Conservation (phyloP, 306 rosid species). For the Fagus sylvatica region DNA sequence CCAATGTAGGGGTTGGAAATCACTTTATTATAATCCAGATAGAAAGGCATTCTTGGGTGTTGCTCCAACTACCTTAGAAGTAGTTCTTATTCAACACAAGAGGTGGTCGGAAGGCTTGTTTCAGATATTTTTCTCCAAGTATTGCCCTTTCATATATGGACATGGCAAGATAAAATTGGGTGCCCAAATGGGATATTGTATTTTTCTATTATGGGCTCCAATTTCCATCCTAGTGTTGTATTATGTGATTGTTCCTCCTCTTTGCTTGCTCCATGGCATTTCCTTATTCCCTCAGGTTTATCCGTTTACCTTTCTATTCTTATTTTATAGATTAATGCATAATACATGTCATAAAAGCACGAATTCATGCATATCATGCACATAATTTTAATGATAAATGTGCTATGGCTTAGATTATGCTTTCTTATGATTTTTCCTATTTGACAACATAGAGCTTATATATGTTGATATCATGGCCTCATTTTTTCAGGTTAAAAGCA, state of each 20-base stretch:
- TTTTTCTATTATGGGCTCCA: slow-evolving; percentile 71
- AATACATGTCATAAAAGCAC: background rate
- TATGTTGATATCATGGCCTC: background rate
- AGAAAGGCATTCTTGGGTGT: slow-evolving; percentile 59
- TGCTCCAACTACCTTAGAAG: slow-evolving; percentile 61
- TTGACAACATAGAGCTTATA: too few relatives aligned
- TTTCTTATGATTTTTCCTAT: too few relatives aligned
- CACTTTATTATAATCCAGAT: slow-evolving; percentile 61
- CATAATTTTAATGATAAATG: too few relatives aligned
- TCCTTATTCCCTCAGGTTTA: slow-evolving; percentile 68
- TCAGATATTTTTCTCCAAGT: slow-evolving; percentile 61
- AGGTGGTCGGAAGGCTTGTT: slow-evolving; percentile 74
- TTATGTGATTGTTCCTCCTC: slow-evolving; percentile 53
- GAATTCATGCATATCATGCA: too few relatives aligned
- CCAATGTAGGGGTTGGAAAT: slow-evolving; percentile 77
- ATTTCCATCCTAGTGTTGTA: slow-evolving; percentile 51
- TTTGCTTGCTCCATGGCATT: slow-evolving; percentile 54
- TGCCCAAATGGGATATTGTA: slow-evolving; percentile 62
- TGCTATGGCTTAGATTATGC: too few relatives aligned
- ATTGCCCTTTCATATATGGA: slow-evolving; percentile 74
- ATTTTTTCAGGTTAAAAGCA: slow-evolving; percentile 41
- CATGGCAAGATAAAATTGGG: slow-evolving; percentile 54
- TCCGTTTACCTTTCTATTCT: background rate
- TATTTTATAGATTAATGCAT: background rate
- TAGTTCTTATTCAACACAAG: slow-evolving; percentile 45